Evolutionary conservation across 1,139 yeast genomes (phyloP), one percentile per base, ranked within the genome.

Genomic region (Kazachstania sp.): DNA sequence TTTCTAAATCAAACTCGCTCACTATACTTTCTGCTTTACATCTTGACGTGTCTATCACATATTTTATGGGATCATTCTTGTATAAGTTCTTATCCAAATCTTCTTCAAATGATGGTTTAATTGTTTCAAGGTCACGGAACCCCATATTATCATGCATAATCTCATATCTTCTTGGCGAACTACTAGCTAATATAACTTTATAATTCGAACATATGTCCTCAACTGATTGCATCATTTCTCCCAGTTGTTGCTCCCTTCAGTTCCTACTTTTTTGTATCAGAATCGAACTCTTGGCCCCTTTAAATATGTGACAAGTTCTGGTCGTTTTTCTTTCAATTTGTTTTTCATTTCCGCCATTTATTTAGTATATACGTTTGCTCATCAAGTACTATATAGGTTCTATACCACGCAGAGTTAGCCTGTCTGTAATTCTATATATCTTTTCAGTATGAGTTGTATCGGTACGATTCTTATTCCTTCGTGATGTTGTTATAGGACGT

Each of bases 151-250:
- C 81, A 15, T 67, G 57, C 35, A 92, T 61, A 20, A 92, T 83
- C 50, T 85, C 86, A 46, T 70, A 67, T 48, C 98, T 69, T 51
- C 97, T 73, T 1, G 95, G 94, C 0, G 97, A 88, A 1, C 85
- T 75, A 1, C 96, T 86, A 1, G 95, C 97, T 13, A 92, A 71
- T 2, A 87, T 70, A 23, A 87, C 43, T 6, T 59, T 59, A 37
- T 54, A 62, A 23, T 51, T 48, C 69, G 35, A 23, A 32, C 41
- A 37, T 23, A 43, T 43, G 8, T 31, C 23, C 8, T 37, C 69
- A 51, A 53, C 56, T 67, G 3, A 32, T 18, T 32, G 18, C 36
- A 13, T 35, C 6, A 13, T 13, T 20, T 26, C 3, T 13, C 54
- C 43, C 2, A 52, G 30, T 3, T 75, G 35, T 15, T 13, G 4